Base-by-base conservation (phyloP, 2,329 filamentous ascomycete species). In the Colletotrichum chrysophilum region DNA sequence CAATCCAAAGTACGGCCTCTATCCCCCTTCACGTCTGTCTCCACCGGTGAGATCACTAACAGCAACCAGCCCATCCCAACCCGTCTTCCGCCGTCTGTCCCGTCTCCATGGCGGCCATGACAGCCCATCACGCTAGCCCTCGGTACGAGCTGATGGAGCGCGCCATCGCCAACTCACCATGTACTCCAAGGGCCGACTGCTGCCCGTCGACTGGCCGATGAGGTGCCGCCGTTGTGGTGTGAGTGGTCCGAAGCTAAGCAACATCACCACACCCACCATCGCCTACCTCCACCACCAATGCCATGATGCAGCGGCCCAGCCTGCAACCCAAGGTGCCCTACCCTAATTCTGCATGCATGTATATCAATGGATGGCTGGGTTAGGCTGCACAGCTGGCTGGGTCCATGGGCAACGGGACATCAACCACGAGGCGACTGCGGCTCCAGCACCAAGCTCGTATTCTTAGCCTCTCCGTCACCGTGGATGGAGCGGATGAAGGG, bases 401-500 rank as follows among this genome's bases (percentile, higher is more conserved):
- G 61, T 43, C 2, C 64, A 32, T 65, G 43, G 43, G 10, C 34
- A 68, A 65, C 58, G 13, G 43, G 58, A 66, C 24, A 26, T 73
- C 70, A 73, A 68, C 70, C 69, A 68, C 32, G 16, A 67, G 38
- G 68, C 56, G 43, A 30, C 69, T 64, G 56, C 56, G 69, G 56
- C 64, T 48, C 64, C 24, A 58, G 55, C n/a, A 58, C 24, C 48
- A 52, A 52, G 55, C 69, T 75, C 69, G 69, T 68, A 56, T 64
- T 68, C 62, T 26, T 52, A 55, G 58, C 38, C 16, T 26, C 32
- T 16, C 68, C 60, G 32, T 26, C 68, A 18, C 21, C 55, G 21
- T 61, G 56, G 65, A 64, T 32, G 56, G 14, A 38, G 24, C 34
- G 32, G 43, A 62, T 76, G 87, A 84, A 56, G 79, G 76, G 1